Base-by-base conservation (phyloP, 83 land plant species). In the Thuja plicata region DNA sequence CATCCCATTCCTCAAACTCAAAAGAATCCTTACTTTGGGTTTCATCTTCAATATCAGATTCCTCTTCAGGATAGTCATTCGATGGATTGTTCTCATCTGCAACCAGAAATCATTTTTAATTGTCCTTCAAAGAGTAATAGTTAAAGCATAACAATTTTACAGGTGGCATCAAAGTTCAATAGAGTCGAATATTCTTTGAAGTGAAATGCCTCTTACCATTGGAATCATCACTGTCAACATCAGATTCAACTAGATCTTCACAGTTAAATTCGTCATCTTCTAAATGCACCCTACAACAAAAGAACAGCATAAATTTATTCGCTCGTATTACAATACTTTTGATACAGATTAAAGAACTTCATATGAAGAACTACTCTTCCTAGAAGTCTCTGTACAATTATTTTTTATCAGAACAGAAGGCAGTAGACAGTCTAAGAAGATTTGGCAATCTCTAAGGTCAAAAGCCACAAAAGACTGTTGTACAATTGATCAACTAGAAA, bases 51-150 rank as follows among this genome's bases (percentile, higher is more conserved):
- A 87, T 89, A 43, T 88, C 91, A 8, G 92, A 89, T 55, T 88
- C 70, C 66, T 95, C 98, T 78, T 94, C 97, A 12, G 98, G 98
- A 89, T 97, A 95, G 82, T 97, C 98, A 90, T 93, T 89, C 43
- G 89, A 30, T 13, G 95, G 96, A 89, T 95, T 94, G 89, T 94
- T 92, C 90, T 97, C 97, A 90, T 94, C 98, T 97, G 94, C 90
- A 79, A 46, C n/a, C 74, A 86, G 7, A 70, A 78, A 38, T 5
- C 32, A 62, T 45, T n/a, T 37, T 71, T 40, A 38, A 89, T 37
- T 86, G 32, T 40, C 74, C 27, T 62, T n/a, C 30, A 27, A 32
- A 85, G 66, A 88, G 11, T 21, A 52, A 40, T 70, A 32, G 0
- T 71, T 3, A 73, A 32, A 73, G 32, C 77, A 73, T 8, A 73